Conservation (phyloP, 2,329 filamentous ascomycete species). For the Pseudogymnoascus sp. region DNA sequence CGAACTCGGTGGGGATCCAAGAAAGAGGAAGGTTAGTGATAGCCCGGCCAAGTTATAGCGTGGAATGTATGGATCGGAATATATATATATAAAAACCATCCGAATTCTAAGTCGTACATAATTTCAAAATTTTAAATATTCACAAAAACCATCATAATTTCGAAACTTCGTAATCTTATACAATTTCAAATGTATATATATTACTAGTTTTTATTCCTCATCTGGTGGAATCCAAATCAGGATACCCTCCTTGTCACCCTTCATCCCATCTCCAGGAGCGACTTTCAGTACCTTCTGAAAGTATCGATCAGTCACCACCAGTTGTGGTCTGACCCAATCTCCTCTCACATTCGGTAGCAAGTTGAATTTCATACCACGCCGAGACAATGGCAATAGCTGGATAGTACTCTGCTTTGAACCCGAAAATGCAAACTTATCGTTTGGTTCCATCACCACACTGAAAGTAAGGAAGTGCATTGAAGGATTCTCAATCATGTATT, state of each 20-base stretch:
- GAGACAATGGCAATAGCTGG: slow-evolving; percentile 73
- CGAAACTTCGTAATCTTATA: neutral
- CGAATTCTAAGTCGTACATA: slow-evolving; percentile 7
- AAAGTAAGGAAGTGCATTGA: slow-evolving; percentile 94
- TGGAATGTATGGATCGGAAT: neutral
- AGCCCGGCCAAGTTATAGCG: neutral
- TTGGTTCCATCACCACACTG: slow-evolving; percentile 83
- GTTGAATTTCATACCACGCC: slow-evolving; percentile 64
- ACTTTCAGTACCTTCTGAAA: slow-evolving; percentile 86
- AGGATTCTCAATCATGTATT: slow-evolving; percentile 81
- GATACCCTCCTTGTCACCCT: slow-evolving; percentile 53
- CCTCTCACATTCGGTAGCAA: slow-evolving; percentile 60
- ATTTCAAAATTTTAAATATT: neutral
- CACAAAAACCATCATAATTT: slow-evolving; percentile 10
- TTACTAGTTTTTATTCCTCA: slow-evolving; percentile 15
- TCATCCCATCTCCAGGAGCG: slow-evolving; percentile 67
- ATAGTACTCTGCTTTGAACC: slow-evolving; percentile 74
- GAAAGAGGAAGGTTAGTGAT: slow-evolving; percentile 13
- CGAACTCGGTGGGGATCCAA: slow-evolving; percentile 16
- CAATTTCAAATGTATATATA: slow-evolving; percentile 3
- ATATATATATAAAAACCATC: slow-evolving; percentile 6
- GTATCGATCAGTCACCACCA: slow-evolving; percentile 80
- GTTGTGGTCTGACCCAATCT: slow-evolving; percentile 60
- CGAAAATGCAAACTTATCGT: slow-evolving; percentile 86
- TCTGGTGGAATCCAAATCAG: slow-evolving; percentile 51